These are phyloP conservation scores for Rhizophagus sp. DNA, from an alignment of 192 early-diverging fungal genomes.

Conservation along the genomic window DNA sequence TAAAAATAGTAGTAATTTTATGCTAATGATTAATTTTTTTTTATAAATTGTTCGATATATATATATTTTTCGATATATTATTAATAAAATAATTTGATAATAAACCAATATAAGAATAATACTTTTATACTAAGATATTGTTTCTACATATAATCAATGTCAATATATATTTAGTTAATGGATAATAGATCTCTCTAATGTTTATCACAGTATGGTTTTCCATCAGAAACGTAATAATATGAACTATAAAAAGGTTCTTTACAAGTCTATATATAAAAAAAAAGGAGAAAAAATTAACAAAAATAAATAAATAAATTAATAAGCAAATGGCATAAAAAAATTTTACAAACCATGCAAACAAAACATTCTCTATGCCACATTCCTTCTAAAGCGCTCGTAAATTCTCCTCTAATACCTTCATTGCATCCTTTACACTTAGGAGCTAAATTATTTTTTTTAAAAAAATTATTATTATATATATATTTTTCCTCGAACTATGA, in stretches of 20 bases:
- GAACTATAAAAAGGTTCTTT: slow-evolving; percentile 43
- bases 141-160: no score
- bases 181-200: slow-evolving; percentile 34
- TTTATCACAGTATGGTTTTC: slow-evolving; percentile 49
- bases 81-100: background rate
- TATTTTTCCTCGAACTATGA: background rate
- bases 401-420: slow-evolving; percentile 51
- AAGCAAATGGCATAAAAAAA: background rate
- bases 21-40: no score
- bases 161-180: background rate
- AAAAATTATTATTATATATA: no score
- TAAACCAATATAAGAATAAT: background rate
- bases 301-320: background rate
- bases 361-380: slow-evolving; percentile 63
- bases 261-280: slow-evolving; percentile 42
- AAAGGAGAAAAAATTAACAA: background rate
- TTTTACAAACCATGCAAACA: slow-evolving; percentile 50
- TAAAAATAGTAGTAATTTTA: no score
- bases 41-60: no score
- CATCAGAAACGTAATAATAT: slow-evolving; percentile 45
- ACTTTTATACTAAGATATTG: no score
- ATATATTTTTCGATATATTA: no score
- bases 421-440: slow-evolving; percentile 53
- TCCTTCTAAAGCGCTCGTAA: slow-evolving; percentile 50
- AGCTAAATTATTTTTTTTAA: slow-evolving; percentile 20